Evolutionary conservation across 1,139 yeast genomes (phyloP).

Genomic region (Saccharomyces hybrid): DNA sequence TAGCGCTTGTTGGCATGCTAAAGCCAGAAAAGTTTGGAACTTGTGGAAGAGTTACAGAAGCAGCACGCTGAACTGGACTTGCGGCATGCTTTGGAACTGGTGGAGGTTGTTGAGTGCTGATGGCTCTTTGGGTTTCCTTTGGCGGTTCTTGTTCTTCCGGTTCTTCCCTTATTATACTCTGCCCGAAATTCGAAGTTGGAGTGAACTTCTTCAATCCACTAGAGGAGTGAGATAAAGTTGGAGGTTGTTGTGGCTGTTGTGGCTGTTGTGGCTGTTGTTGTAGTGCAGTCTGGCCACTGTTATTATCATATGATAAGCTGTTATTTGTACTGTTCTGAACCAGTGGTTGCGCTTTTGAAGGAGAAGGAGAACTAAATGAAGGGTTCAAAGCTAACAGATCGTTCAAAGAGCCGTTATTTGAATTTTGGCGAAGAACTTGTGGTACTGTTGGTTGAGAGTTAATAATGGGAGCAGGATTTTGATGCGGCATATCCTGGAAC

Average conservation of each 20-base stretch:
- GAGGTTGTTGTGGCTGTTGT: constrained; percentile 22
- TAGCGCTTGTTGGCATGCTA: constrained; percentile 12
- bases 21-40: constrained; percentile 28
- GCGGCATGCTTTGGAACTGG: constrained; percentile 11
- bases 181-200: constrained; percentile 58
- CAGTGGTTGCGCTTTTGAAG: constrained; percentile 29
- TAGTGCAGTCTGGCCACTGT: constrained; percentile 7
- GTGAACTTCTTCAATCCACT: constrained; percentile 26
- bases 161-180: constrained; percentile 40
- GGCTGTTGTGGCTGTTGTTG: constrained; percentile 24
- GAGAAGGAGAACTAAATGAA: constrained; percentile 33
- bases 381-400: constrained; percentile 59
- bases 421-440: constrained; percentile 21
- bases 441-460: constrained; percentile 18
- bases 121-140: constrained; percentile 1
- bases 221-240: constrained; percentile 7
- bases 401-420: constrained; percentile 51
- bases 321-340: constrained; percentile 20
- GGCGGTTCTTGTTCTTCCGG: constrained; percentile 23
- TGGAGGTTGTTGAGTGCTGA: constrained; percentile 9
- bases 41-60: constrained; percentile 22
- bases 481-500: constrained; percentile 20
- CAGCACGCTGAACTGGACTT: constrained; percentile 27
- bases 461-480: constrained; percentile 17
- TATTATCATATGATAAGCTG: constrained; percentile 5